Evolutionary conservation across 768 basidiomycete genomes (phyloP), one percentile per base, ranked within the genome.

Genomic region (Suillus bovinus): DNA sequence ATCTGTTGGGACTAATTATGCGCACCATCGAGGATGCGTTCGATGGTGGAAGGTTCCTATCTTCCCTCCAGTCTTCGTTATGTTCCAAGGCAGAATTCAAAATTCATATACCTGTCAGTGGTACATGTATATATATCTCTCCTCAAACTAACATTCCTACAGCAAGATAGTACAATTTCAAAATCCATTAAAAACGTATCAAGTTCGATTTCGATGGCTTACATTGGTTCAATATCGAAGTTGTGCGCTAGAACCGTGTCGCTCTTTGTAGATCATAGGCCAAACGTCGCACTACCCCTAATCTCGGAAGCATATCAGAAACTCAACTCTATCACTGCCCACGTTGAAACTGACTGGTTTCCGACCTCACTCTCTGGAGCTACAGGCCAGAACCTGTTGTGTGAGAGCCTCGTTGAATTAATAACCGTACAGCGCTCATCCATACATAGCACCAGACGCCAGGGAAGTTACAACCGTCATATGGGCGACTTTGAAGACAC

Each of bases 401-500:
- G 54, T 55, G 17, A 55, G 54, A 55, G 24, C 54, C 54, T 55
- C 54, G 36, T 33, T 33, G 54, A 27, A 55, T 24, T 55, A 55
- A 55, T 55, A 38, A 16, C 54, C 53, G 63, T 56, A 63, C 24
- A 52, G 54, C 54, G 44, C 41, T 61, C 33, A 16, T 20, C 31
- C 50, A 60, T 39, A 52, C 36, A 44, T 63, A 85, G 84, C 78
- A 9, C 73, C 77, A 17, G 80, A 80, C 39, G 79, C 81, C 0
- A 80, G 77, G 34, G 77, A 79, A 29, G 63, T 84, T 22, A 71
- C 79, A 3, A 80, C 78, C n/a, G 74, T 79, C 29, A 78, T 87
- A 10, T 94, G 91, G 92, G 76, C 77, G 2, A 79, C 83, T 29
- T 79, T 92, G 68, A 94, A 93, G 73, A 90, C 87, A 0, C 71